Evolutionary conservation across 129 eudicot genomes (phyloP).

Genomic region (Flaveria ramosissima): DNA sequence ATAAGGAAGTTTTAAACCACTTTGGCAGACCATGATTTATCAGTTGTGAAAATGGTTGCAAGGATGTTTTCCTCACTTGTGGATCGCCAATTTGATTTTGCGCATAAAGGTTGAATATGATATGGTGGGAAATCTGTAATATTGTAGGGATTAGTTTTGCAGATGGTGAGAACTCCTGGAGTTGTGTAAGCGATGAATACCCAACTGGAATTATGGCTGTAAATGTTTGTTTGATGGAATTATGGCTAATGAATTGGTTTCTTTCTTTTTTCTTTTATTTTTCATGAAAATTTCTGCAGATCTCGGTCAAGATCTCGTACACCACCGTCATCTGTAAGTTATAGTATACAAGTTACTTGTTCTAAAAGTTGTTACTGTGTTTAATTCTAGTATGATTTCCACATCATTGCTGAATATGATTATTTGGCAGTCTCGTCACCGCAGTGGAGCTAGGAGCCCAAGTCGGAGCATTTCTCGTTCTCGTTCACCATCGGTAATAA

Average conservation of each 20-base stretch:
- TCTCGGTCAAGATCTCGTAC: no score
- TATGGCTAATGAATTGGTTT: conserved; percentile 25
- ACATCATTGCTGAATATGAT: not conserved
- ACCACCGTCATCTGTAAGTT: conserved; percentile 44
- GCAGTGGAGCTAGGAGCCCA: conserved; percentile 42
- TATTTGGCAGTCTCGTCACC: conserved; percentile 34
- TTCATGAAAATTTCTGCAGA: conserved; percentile 48
- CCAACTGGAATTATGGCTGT: not conserved
- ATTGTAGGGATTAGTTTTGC: not conserved
- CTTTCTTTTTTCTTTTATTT: not conserved
- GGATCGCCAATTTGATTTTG: no score
- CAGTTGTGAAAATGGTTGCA: conserved; percentile 17
- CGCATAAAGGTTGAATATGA: not conserved
- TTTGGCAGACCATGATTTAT: not conserved
- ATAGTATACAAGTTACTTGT: not conserved
- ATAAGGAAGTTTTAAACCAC: conserved; percentile 2
- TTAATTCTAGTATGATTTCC: not conserved
- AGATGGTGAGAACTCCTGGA: not conserved
- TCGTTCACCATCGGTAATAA: conserved; percentile 50
- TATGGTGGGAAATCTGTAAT: no score
- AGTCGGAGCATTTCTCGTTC: conserved; percentile 38
- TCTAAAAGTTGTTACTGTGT: not conserved
- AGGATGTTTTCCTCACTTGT: not conserved
- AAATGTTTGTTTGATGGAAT: conserved; percentile 1
- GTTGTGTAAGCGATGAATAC: conserved; percentile 15